Conservation (phyloP, 257 asterid species). For the Solanum gracilifrons region DNA sequence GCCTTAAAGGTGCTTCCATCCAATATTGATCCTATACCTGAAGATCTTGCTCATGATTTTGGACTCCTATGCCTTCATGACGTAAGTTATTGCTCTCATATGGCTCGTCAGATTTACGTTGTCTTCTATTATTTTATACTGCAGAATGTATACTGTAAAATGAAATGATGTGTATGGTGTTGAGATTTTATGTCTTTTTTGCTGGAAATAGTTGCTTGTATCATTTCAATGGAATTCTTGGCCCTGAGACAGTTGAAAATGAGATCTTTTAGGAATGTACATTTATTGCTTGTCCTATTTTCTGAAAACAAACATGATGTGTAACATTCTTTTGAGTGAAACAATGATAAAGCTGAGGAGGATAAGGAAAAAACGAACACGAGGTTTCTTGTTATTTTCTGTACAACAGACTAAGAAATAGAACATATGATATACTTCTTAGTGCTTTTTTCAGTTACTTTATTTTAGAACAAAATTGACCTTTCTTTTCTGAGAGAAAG, state of each 20-base stretch:
- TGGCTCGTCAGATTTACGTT: background rate
- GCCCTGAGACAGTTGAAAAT: background rate
- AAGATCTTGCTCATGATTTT: conserved; percentile 46
- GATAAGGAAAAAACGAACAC: background rate
- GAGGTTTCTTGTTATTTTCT: background rate
- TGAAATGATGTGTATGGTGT: background rate
- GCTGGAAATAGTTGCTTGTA: background rate
- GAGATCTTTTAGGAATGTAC: background rate
- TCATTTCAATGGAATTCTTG: background rate
- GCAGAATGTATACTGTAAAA: background rate
- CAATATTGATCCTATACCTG: conserved; percentile 80
- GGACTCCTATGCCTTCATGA: conserved; percentile 57
- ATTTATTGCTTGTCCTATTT: background rate
- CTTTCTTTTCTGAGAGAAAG: background rate
- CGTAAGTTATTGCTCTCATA: conserved; percentile 29
- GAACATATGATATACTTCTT: background rate
- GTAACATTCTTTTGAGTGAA: background rate
- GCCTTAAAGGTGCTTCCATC: conserved; percentile 56
- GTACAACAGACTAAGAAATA: background rate
- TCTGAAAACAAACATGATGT: background rate
- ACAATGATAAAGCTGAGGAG: background rate
- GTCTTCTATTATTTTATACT: background rate
- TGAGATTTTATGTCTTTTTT: background rate
- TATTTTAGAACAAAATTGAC: background rate
- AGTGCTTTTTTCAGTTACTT: background rate